Evolutionary conservation across 2,329 filamentous ascomycete genomes (phyloP), one percentile per base, ranked within the genome.

Genomic region (Cucurbitaria berberidis): DNA sequence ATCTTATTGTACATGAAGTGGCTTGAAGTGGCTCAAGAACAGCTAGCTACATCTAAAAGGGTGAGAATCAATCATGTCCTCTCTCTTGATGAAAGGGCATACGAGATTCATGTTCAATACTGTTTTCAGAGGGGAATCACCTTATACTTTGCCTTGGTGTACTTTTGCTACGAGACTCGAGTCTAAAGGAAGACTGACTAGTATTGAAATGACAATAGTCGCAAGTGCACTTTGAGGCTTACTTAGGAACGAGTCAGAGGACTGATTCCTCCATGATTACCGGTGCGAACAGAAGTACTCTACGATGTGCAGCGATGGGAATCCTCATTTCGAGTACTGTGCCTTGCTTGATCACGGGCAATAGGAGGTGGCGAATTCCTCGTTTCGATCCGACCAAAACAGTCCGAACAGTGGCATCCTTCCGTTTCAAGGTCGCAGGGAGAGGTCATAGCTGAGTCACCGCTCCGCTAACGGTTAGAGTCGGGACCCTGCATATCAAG

Each of bases 401-500:
- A 32, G 40, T 55, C 48, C 29, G 18, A 19, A 19, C 26, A 24
- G 42, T 48, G 43, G 42, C 16, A 40, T 44, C 34, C 19, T 48
- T 53, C 32, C 50, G 32, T 39, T 38, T 43, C 22, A 30, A 27
- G 47, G 47, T 29, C 38, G 45, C 34, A 32, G 48, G 19, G 21
- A 32, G n/a, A 50, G 49, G 45, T 39, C 46, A 22, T 16, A 41
- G 36, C 43, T 40, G 41, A 21, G 45, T 40, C 34, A 32, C 40
- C 42, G 43, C 40, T 32, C 57, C 54, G 39, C 22, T 43, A 50
- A 19, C 38, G 51, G 42, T 39, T 60, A 45, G 38, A 39, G 53
- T 45, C 34, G 47, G 51, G 47, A 51, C 59, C 59, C 59, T 62
- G 57, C 59, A 60, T 60, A 46, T 39, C 29, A 30, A 44, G 11